These are phyloP conservation scores for Pythium oligandrum DNA, from an alignment of 352 stramenopile genomes.

Conservation along the genomic window DNA sequence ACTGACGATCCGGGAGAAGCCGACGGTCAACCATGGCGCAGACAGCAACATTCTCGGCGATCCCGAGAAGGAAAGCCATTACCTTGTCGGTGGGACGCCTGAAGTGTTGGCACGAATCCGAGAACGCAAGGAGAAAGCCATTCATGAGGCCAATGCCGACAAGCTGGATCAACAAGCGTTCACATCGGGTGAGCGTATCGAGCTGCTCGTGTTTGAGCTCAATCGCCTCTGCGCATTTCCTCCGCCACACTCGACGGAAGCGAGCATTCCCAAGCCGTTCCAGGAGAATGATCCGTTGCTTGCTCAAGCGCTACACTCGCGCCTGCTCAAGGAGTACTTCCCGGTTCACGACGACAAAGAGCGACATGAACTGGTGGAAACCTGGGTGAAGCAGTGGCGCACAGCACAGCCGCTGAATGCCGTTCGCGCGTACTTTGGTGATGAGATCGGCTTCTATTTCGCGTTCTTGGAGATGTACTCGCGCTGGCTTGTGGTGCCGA, in stretches of 20 bases:
- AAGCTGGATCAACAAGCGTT: constrained; percentile 41
- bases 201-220: constrained; percentile 73
- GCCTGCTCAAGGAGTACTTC: constrained; percentile 66
- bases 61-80: constrained; percentile 29
- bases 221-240: constrained; percentile 41
- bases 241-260: constrained; percentile 12
- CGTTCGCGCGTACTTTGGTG: constrained; percentile 76
- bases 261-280: constrained; percentile 46
- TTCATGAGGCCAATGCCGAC: constrained; percentile 38
- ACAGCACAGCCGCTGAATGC: constrained; percentile 48
- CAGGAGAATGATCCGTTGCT: constrained; percentile 66
- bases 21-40: constrained; percentile 22
- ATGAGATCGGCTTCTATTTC: constrained; percentile 97
- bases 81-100: constrained; percentile 47
- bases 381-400: constrained; percentile 73
- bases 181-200: constrained; percentile 66
- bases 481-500: constrained; percentile 90
- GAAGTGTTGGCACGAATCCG: constrained; percentile 56
- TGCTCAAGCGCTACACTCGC: constrained; percentile 61
- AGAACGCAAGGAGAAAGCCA: constrained; percentile 42
- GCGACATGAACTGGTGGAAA: constrained; percentile 53
- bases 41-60: constrained; percentile 14
- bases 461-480: constrained; percentile 96
- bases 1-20: constrained; percentile 44
- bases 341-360: constrained; percentile 73